phyloP scores from a whole-genome alignment of 805 yeast species.

The Saccharomycopsis vini region DNA sequence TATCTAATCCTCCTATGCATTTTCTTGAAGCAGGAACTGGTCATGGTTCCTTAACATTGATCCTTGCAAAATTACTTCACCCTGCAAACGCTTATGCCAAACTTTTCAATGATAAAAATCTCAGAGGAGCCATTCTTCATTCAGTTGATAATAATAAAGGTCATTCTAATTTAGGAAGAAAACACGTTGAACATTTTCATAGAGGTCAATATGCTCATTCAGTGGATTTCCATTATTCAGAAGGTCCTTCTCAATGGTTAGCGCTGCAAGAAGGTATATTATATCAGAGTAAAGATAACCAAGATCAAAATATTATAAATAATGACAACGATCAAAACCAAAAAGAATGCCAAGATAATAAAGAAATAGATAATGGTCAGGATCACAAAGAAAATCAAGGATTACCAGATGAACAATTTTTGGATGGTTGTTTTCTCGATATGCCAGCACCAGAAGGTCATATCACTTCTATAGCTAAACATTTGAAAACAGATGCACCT shows the following conservation, averaged over 20 bases:
- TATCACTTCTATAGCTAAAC: conserved; percentile 26
- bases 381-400: background rate
- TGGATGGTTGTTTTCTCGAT: conserved; percentile 39
- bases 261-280: too few relatives aligned
- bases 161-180: conserved; percentile 36
- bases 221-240: conserved; percentile 36
- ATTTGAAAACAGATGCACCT: conserved; percentile 34
- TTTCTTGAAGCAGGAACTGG: conserved; percentile 48
- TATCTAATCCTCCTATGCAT: conserved; percentile 27
- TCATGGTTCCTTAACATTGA: conserved; percentile 41
- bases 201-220: conserved; percentile 37
- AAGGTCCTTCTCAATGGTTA: conserved; percentile 37
- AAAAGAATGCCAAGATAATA: too few relatives aligned
- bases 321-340: too few relatives aligned
- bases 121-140: conserved; percentile 38
- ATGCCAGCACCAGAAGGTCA: conserved; percentile 36
- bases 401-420: conserved; percentile 24
- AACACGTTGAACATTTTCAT: conserved; percentile 31
- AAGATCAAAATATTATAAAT: too few relatives aligned
- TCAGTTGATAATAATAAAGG: conserved; percentile 33
- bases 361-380: too few relatives aligned
- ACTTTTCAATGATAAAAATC: conserved; percentile 20
- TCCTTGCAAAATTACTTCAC: conserved; percentile 35
- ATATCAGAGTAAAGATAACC: background rate
- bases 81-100: conserved; percentile 33